Evolutionary conservation across 768 basidiomycete genomes (phyloP).

Genomic region (Bullera alba): DNA sequence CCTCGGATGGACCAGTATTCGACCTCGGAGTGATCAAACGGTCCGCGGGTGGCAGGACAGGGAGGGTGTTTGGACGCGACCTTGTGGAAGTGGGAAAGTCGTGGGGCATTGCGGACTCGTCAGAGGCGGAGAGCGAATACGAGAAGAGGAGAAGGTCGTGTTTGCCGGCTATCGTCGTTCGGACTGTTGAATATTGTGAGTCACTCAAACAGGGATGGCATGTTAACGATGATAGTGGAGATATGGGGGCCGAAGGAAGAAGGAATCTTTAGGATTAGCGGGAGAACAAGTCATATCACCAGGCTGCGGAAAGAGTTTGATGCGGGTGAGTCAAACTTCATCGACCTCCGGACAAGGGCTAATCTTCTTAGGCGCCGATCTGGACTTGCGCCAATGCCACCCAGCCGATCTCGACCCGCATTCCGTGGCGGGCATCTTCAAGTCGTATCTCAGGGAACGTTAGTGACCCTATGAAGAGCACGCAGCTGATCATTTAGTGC

Average conservation of each 20-base stretch:
- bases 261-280: constrained; percentile 60
- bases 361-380: constrained; percentile 64
- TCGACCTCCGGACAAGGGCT: constrained; percentile 1
- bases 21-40: constrained; percentile 14
- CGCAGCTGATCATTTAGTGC: constrained; percentile 54
- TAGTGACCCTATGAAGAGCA: constrained; percentile 45
- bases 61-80: constrained; percentile 38
- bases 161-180: constrained; percentile 37
- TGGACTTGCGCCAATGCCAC: constrained; percentile 66
- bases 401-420: constrained; percentile 90
- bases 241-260: constrained; percentile 45
- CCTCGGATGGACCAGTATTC: constrained; percentile 31
- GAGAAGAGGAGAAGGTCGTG: constrained; percentile 22
- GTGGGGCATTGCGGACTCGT: constrained; percentile 23
- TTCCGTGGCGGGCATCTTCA: constrained; percentile 86
- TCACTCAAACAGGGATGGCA: too few relatives aligned
- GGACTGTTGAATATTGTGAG: constrained; percentile 43
- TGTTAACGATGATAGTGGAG: constrained; percentile 18
- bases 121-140: constrained; percentile 6
- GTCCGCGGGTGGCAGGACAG: constrained; percentile 4
- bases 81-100: constrained; percentile 24
- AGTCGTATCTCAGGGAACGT: constrained; percentile 88
- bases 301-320: constrained; percentile 76
- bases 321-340: constrained; percentile 51
- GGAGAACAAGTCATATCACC: constrained; percentile 70